phyloP scores from a whole-genome alignment of 2,329 filamentous ascomycete species.

The Penicillium olsonii region DNA sequence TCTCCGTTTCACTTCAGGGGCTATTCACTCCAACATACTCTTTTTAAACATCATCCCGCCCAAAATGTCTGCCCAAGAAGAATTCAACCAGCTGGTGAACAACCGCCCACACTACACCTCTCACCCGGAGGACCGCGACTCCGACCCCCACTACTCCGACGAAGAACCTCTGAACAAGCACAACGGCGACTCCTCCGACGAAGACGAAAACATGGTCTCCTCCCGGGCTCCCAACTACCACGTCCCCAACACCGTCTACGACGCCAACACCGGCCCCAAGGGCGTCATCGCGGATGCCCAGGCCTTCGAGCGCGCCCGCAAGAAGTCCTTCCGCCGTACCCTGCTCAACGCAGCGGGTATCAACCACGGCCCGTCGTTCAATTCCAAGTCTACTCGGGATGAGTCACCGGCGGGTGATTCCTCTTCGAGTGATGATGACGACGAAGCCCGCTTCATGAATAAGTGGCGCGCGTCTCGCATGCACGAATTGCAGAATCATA shows the following conservation, averaged over 20 bases:
- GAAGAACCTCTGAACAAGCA: constrained; percentile 14
- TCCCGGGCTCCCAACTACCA: constrained; percentile 42
- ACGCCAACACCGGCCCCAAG: constrained; percentile 54
- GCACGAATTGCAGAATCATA: constrained; percentile 70
- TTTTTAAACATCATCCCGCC: constrained; percentile 16
- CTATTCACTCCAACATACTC: constrained; percentile 1
- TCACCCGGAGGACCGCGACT: constrained; percentile 47
- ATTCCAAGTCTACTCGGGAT: constrained; percentile 28
- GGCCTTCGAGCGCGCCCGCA: constrained; percentile 51
- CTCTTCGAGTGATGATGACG: constrained; percentile 59
- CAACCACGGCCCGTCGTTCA: constrained; percentile 21
- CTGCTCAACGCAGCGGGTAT: constrained; percentile 37
- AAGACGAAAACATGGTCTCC: constrained; percentile 39
- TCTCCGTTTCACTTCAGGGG: constrained; percentile 21
- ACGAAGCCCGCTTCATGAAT: constrained; percentile 78
- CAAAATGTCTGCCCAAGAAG: constrained; percentile 50
- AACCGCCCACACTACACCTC: constrained; percentile 36
- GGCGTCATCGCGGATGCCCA: constrained; percentile 55
- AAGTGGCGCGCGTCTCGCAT: constrained; percentile 82
- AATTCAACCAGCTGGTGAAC: constrained; percentile 47
- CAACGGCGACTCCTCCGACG: constrained; percentile 34
- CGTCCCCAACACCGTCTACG: constrained; percentile 47
- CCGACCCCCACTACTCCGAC: constrained; percentile 28
- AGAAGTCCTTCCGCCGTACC: constrained; percentile 49
- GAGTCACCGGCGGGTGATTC: constrained; percentile 24